Evolutionary conservation across 805 yeast genomes (phyloP).

Genomic region (Barnettozyma pratensis): DNA sequence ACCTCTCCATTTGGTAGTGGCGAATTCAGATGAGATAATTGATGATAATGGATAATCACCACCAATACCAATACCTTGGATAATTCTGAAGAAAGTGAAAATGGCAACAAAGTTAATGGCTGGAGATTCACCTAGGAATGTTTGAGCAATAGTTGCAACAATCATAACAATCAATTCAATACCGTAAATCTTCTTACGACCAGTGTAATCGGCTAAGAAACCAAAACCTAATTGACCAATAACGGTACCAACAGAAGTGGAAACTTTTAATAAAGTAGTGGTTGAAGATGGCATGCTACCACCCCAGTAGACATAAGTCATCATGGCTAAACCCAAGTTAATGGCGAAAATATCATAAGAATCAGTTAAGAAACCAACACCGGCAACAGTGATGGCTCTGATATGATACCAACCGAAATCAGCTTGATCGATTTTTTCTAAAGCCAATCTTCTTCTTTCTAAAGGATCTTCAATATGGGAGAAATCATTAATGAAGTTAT

Average conservation of each 20-base stretch:
- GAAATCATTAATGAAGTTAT: slow-evolving; percentile 73
- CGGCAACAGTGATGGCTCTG: slow-evolving; percentile 79
- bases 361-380: slow-evolving; percentile 93
- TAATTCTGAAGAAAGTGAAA: slow-evolving; percentile 70
- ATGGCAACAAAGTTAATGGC: slow-evolving; percentile 72
- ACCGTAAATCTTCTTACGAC: slow-evolving; percentile 88
- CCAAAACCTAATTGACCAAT: slow-evolving; percentile 89
- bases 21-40: slow-evolving; percentile 87
- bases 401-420: slow-evolving; percentile 78
- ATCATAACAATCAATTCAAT: slow-evolving; percentile 81
- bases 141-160: slow-evolving; percentile 71
- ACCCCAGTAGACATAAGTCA: slow-evolving; percentile 71
- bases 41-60: slow-evolving; percentile 95
- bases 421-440: slow-evolving; percentile 78
- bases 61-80: slow-evolving; percentile 96
- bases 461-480: slow-evolving; percentile 80
- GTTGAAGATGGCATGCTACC: slow-evolving; percentile 65
- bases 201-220: slow-evolving; percentile 70
- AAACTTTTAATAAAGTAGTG: slow-evolving; percentile 71
- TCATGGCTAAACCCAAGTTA: slow-evolving; percentile 75
- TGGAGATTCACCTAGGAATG: slow-evolving; percentile 64
- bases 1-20: slow-evolving; percentile 97
- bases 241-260: slow-evolving; percentile 92
- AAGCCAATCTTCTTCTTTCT: slow-evolving; percentile 81
- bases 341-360: slow-evolving; percentile 91